Percentiles rank a stretch among this genome's conserved stretches.
Conservation (phyloP, 805 yeast species). For the Blastobotrys robertii region DNA sequence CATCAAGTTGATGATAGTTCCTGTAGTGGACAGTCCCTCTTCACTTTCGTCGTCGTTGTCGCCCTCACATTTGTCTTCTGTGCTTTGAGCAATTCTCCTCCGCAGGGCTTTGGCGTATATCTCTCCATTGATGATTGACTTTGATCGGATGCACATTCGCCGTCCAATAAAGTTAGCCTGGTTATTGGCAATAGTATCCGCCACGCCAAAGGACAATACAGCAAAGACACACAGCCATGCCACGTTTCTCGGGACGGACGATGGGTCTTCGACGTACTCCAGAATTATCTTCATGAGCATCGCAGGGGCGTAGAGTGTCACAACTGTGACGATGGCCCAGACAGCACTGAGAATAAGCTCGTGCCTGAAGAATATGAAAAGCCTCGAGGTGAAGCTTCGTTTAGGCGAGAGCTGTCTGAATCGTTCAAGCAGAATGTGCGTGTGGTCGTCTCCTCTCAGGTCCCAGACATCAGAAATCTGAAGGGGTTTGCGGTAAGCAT, state of each 20-base stretch:
- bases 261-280: constrained; percentile 74
- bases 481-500: constrained; percentile 50
- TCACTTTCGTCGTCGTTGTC: constrained; percentile 9
- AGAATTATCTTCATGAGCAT: constrained; percentile 64
- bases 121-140: neutral
- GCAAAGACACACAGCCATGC: constrained; percentile 83
- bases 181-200: neutral
- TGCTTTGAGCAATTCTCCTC: neutral
- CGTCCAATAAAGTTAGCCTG: neutral
- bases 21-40: constrained; percentile 41
- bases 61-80: neutral
- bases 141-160: neutral
- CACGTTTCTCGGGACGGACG: constrained; percentile 47
- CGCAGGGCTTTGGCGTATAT: neutral
- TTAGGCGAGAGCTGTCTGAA: constrained; percentile 44
- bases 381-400: constrained; percentile 46
- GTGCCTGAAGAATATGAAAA: constrained; percentile 53
- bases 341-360: constrained; percentile 56
- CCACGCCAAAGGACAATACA: constrained; percentile 54
- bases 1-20: constrained; percentile 86
- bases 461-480: constrained; percentile 73
- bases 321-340: constrained; percentile 62
- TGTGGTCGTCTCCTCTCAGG: constrained; percentile 67
- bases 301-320: constrained; percentile 69
- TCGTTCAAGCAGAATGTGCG: constrained; percentile 55